Base-by-base conservation (phyloP, 257 asterid genomes). In the Craterostigma plantagineum region DNA sequence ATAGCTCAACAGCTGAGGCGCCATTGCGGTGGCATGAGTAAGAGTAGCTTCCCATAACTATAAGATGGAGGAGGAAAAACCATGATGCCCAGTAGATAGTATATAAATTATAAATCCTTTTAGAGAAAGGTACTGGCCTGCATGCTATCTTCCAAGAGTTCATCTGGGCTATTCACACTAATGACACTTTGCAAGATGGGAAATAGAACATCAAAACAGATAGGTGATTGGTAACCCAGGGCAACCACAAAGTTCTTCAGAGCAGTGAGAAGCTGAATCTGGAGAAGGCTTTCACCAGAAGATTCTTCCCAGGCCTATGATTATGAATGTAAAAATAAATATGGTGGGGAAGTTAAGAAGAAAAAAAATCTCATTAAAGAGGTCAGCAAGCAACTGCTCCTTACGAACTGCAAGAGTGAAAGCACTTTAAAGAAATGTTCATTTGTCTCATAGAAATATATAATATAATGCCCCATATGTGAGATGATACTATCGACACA, bases 251-350 rank as follows among this genome's bases (percentile, higher is more conserved):
- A 83, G 71, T 79, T 83, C 70, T 77, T 90, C 35, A 83, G 68
- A 38, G 99, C 94, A 45, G 79, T 43, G 59, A 90, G 94, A 59
- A 90, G 95, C 75, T 90, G 99, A 70, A 90, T 90, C 77, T 83
- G 93, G 74, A 90, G 67, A 68, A 90, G 95, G 66, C 83, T 90
- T 75, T 83, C 87, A 59, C 91, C 87, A 58, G 87, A 63, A 58
- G 95, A 79, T 60, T 83, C 94, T 60, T 90, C 92, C 99, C 99
- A 90, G 27, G 79, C 86, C 99, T 90, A 43, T n/a, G n/a, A n/a
- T n/a, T n/a, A n/a, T n/a, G n/a, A n/a, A n/a, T n/a, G n/a, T n/a
- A n/a, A n/a, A n/a, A n/a, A n/a, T n/a, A 45, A 45, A 50, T n/a
- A n/a, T n/a, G n/a, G n/a, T 63, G 50, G 52, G 51, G 16, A 42